A percentile compares a stretch with the other conserved stretches of the same genome.
phyloP scores from a whole-genome alignment of 768 basidiomycete genomes.

The Termitomyces sp. region DNA sequence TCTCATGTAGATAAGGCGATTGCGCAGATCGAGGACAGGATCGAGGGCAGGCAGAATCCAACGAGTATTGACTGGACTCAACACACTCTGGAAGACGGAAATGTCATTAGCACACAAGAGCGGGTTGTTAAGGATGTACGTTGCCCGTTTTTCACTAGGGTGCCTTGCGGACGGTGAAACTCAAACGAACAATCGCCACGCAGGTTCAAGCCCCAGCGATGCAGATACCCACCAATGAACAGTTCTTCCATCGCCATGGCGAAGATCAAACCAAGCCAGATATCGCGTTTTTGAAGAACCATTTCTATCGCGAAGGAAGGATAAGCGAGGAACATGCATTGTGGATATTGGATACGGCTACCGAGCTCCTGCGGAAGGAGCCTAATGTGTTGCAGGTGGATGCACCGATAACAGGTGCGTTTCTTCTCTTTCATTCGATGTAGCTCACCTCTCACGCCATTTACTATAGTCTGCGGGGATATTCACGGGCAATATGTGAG shows the following conservation, averaged over 20 bases:
- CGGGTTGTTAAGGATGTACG: conserved; percentile 93
- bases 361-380: conserved; percentile 77
- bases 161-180: background rate
- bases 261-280: conserved; percentile 89
- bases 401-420: conserved; percentile 92
- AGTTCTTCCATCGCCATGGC: conserved; percentile 75
- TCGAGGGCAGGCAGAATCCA: conserved; percentile 43
- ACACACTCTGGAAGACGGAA: conserved; percentile 90
- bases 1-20: conserved; percentile 63
- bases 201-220: conserved; percentile 99
- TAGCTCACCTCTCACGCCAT: background rate
- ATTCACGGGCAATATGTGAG: conserved; percentile 99
- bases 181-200: conserved; percentile 9
- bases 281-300: conserved; percentile 95
- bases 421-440: conserved; percentile 3
- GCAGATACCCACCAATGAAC: conserved; percentile 83
- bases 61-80: conserved; percentile 85
- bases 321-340: conserved; percentile 92
- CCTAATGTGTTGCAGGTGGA: conserved; percentile 91
- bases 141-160: conserved; percentile 5
- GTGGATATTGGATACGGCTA: conserved; percentile 87
- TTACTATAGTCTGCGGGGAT: conserved; percentile 80
- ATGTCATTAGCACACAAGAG: conserved; percentile 87
- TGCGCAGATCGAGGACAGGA: conserved; percentile 57
- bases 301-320: conserved; percentile 95